Percentiles rank a stretch among this genome's conserved stretches.
Evolutionary conservation across 2,329 filamentous ascomycete genomes (phyloP).

Genomic region (Trichoderma oligosporum): DNA sequence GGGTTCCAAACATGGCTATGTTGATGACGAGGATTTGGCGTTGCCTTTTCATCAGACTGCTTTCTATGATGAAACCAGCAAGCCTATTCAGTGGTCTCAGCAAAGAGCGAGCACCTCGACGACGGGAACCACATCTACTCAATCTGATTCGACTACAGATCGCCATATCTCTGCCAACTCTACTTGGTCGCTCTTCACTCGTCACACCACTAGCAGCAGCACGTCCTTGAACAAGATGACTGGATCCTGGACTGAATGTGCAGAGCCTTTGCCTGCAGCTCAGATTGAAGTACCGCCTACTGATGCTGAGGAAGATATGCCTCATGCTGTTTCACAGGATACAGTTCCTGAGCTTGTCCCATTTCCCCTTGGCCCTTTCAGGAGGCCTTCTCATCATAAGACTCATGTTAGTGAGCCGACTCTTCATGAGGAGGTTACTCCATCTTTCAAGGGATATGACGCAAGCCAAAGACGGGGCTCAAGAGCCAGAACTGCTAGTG

Average conservation of each 20-base stretch:
- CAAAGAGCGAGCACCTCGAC: constrained; percentile 55
- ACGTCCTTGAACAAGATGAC: constrained; percentile 40
- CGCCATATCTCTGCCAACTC: constrained; percentile 54
- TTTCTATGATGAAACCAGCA: constrained; percentile 22
- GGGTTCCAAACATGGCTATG: constrained; percentile 27
- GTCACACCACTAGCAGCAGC: constrained; percentile 54
- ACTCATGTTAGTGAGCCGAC: constrained; percentile 39
- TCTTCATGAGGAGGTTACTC: constrained; percentile 30
- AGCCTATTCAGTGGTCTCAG: constrained; percentile 28
- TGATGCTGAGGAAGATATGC: constrained; percentile 22
- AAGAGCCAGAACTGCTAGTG: constrained; percentile 46
- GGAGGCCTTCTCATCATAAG: constrained; percentile 32
- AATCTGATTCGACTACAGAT: constrained; percentile 46
- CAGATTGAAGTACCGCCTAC: constrained; percentile 24
- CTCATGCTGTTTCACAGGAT: constrained; percentile 28
- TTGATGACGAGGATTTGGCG: constrained; percentile 34
- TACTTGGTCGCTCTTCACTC: constrained; percentile 51
- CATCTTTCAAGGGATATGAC: background rate
- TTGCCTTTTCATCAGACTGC: constrained; percentile 20
- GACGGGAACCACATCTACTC: constrained; percentile 47
- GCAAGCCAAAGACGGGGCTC: constrained; percentile 30
- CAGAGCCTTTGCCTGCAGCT: constrained; percentile 32
- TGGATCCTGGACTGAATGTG: constrained; percentile 30
- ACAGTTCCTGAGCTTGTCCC: constrained; percentile 35
- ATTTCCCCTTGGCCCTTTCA: constrained; percentile 26